Base-by-base conservation (phyloP, 768 basidiomycete genomes). In the Piloderma croceum region DNA sequence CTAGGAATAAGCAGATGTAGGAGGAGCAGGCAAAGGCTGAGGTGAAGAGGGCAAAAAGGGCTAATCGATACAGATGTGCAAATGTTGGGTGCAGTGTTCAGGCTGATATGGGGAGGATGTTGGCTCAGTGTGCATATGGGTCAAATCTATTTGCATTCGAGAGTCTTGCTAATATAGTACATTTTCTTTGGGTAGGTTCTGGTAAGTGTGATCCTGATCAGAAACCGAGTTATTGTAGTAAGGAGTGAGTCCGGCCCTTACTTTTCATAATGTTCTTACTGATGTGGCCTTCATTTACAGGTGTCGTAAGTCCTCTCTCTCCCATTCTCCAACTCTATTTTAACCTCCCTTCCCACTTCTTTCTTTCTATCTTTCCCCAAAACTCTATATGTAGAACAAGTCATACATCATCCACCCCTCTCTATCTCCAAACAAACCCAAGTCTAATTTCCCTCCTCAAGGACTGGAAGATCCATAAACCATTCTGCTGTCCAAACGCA, bases 381-480 rank as follows among this genome's bases (percentile, higher is more conserved):
- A 34, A 41, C 35, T 31, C 31, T 9, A 39, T 45, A 17, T n/a
- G 39, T 25, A 4, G 31, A 13, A n/a, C 21, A 29, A 6, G 27
- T 38, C 15, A 20, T 18, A 5, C 13, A 38, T 11, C 20, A 32
- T 9, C 10, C 19, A 9, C 21, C 6, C 13, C 24, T 24, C 6
- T 25, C 15, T n/a, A n/a, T n/a, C n/a, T n/a, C n/a, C n/a, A n/a
- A n/a, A n/a, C n/a, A n/a, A n/a, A n/a, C n/a, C n/a, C n/a, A n/a
- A n/a, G n/a, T n/a, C n/a, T n/a, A n/a, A n/a, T 5, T 11, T 12
- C 12, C 23, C 31, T 9, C 29, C 29, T 1, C 29, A 15, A 54
- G 42, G 61, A 64, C 42, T 64, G 62, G 64, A 56, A 56, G 33
- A 63, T 50, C 44, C 64, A 65, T 49, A 65, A 63, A 42, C 58